Conservation (phyloP, 257 asterid genomes). For the Nemophila menziesii region DNA sequence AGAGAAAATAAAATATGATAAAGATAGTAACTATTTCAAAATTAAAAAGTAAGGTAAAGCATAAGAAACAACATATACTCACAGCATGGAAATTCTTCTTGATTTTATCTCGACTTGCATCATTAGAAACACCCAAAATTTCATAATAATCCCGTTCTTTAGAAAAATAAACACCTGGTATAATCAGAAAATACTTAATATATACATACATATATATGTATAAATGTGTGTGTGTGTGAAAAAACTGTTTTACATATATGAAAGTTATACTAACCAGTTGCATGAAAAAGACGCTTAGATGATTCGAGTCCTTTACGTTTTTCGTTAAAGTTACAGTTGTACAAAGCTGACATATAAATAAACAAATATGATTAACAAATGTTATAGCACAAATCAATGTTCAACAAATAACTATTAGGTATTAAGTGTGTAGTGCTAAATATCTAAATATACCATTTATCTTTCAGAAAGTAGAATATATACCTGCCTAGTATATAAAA, state of each 20-base stretch:
- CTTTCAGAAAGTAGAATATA: too few relatives aligned
- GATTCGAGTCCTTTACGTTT: constrained; percentile 22
- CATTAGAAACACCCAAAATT: constrained; percentile 60
- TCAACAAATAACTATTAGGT: too few relatives aligned
- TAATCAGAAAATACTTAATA: not conserved
- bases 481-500: too few relatives aligned
- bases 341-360: constrained; percentile 25
- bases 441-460: too few relatives aligned
- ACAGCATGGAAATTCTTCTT: constrained; percentile 83
- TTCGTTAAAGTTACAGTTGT: constrained; percentile 18
- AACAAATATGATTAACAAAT: constrained; percentile 8
- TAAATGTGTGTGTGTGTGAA: too few relatives aligned
- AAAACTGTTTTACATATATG: not conserved
- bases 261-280: constrained; percentile 58
- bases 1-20: not conserved
- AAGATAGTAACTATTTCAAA: not conserved
- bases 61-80: constrained; percentile 19
- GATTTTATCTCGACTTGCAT: constrained; percentile 62
- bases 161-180: constrained; percentile 37
- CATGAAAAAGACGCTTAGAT: constrained; percentile 48
- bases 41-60: not conserved
- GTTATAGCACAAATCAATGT: not conserved
- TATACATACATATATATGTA: too few relatives aligned
- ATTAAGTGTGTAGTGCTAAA: too few relatives aligned
- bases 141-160: constrained; percentile 53